Percentiles rank a stretch among this genome's conserved stretches.
phyloP scores from a whole-genome alignment of 805 yeast species.

The Tetrapisispora phaffii region DNA sequence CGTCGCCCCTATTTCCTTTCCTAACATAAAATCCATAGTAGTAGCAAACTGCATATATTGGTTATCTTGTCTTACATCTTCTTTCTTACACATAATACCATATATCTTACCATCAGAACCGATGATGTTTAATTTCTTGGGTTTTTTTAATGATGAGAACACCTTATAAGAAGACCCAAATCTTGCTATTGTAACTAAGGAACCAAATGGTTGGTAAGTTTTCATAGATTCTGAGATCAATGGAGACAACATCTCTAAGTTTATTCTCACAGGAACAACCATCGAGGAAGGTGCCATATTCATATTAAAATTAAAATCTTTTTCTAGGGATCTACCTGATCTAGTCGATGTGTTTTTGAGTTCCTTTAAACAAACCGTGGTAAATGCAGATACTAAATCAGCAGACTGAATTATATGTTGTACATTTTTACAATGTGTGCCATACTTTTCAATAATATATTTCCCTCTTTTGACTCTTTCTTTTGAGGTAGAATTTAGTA shows the following conservation, averaged over 20 bases:
- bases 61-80: slow-evolving; percentile 92
- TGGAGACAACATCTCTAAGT: slow-evolving; percentile 61
- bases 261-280: slow-evolving; percentile 66
- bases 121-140: slow-evolving; percentile 60
- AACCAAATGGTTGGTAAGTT: slow-evolving; percentile 38
- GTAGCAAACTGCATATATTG: slow-evolving; percentile 83
- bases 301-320: slow-evolving; percentile 37
- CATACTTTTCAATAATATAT: slow-evolving; percentile 32
- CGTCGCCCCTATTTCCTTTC: slow-evolving; percentile 59
- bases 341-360: slow-evolving; percentile 16
- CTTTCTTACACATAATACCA: slow-evolving; percentile 73
- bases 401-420: slow-evolving; percentile 18
- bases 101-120: slow-evolving; percentile 76
- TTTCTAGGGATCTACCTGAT: slow-evolving; percentile 26
- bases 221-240: slow-evolving; percentile 35
- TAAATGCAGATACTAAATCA: slow-evolving; percentile 15
- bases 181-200: slow-evolving; percentile 43
- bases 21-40: slow-evolving; percentile 66
- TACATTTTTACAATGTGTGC: slow-evolving; percentile 5
- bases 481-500: slow-evolving; percentile 46
- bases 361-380: slow-evolving; percentile 22
- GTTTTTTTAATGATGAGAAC: slow-evolving; percentile 77
- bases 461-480: slow-evolving; percentile 40
- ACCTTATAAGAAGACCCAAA: slow-evolving; percentile 63
- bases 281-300: slow-evolving; percentile 38